phyloP scores from a whole-genome alignment of 176 grass and related monocot species.

The Hordeum marinum region DNA sequence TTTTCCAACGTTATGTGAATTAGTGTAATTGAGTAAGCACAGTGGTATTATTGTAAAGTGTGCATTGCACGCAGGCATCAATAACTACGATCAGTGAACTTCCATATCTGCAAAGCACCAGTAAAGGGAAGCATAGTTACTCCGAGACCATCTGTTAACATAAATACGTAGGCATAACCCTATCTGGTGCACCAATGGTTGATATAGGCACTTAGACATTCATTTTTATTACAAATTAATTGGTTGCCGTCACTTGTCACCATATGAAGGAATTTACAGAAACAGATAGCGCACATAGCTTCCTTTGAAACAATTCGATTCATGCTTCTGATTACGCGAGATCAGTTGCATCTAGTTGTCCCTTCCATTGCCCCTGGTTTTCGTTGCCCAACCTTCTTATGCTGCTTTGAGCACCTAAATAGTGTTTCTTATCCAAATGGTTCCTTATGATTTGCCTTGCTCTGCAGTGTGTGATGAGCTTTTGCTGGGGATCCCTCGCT shows the following conservation, averaged over 20 bases:
- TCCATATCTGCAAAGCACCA: not conserved
- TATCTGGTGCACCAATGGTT: not conserved
- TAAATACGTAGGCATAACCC: not conserved
- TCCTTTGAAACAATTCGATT: not conserved
- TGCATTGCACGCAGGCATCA: not conserved
- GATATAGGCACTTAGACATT: not conserved
- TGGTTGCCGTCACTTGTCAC: not conserved
- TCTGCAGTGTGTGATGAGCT: conserved; percentile 83
- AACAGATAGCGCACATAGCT: not conserved
- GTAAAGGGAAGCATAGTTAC: not conserved
- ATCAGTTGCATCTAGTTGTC: not conserved
- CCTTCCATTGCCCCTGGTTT: not conserved
- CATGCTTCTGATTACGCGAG: not conserved
- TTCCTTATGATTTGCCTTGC: not conserved
- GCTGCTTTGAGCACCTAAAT: not conserved
- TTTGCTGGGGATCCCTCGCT: conserved; percentile 60
- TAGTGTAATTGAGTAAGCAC: not conserved
- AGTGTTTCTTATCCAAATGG: not conserved
- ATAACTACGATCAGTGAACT: not conserved
- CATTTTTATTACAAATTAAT: not conserved
- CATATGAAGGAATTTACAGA: not conserved
- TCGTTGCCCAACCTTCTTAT: not conserved
- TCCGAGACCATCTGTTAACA: not conserved
- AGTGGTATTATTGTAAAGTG: not conserved
- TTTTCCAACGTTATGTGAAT: not conserved